Conservation (phyloP, 202 grass and related monocot species). For the Digitaria exilis region DNA sequence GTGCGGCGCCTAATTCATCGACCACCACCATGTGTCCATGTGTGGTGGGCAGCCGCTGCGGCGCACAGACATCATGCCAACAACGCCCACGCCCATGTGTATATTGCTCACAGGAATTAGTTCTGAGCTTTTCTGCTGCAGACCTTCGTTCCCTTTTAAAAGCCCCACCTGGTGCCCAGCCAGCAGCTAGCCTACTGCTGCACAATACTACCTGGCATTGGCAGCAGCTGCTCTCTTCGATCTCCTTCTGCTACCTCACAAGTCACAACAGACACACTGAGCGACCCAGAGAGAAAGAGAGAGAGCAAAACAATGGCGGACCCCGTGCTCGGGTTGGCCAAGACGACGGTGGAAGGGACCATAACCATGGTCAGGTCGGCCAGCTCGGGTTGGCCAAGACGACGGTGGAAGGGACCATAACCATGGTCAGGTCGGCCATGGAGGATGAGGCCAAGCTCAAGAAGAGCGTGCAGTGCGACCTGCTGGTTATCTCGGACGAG, state of each 20-base stretch:
- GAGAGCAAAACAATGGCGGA: slow-evolving; percentile 15
- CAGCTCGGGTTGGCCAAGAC: slow-evolving; percentile 5
- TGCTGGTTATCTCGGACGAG: slow-evolving; percentile 21
- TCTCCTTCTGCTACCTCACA: neutral
- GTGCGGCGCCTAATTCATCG: too few relatives aligned
- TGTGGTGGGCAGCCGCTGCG: too few relatives aligned
- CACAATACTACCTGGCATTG: too few relatives aligned
- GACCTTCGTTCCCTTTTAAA: too few relatives aligned
- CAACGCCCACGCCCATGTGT: too few relatives aligned
- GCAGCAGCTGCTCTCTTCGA: neutral
- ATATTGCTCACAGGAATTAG: too few relatives aligned
- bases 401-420: neutral
- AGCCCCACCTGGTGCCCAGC: too few relatives aligned
- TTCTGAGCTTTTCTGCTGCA: too few relatives aligned
- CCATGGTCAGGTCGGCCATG: neutral
- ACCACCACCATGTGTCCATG: too few relatives aligned
- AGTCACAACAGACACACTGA: neutral
- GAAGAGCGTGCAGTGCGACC: neutral
- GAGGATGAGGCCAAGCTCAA: neutral
- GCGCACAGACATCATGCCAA: too few relatives aligned
- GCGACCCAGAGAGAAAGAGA: too few relatives aligned
- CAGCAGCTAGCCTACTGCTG: too few relatives aligned
- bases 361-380: neutral
- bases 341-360: neutral
- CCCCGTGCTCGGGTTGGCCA: slow-evolving; percentile 22